phyloP scores from a whole-genome alignment of 2,329 filamentous ascomycete species.

The Cordyceps militaris region DNA sequence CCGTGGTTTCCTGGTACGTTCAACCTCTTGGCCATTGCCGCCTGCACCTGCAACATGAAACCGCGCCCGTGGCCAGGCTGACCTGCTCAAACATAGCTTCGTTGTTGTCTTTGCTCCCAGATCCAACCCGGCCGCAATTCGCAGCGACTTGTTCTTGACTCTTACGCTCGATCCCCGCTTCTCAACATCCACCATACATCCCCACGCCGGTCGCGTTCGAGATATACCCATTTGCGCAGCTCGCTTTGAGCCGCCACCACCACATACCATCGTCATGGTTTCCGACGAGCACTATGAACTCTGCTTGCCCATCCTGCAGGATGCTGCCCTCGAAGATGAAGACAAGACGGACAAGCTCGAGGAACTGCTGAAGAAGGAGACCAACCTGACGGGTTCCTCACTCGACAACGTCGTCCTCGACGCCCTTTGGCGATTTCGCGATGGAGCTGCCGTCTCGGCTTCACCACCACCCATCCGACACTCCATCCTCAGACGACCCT shows the following conservation, averaged over 20 bases:
- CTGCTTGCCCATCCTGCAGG: conserved; percentile 81
- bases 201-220: conserved; percentile 1
- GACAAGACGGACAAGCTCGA: conserved; percentile 91
- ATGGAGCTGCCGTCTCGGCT: conserved; percentile 54
- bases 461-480: conserved; percentile 83
- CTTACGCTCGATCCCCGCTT: neutral
- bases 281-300: conserved; percentile 89
- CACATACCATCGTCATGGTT: conserved; percentile 58
- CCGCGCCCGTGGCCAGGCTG: neutral
- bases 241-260: neutral
- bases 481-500: conserved; percentile 81
- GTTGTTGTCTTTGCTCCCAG: neutral
- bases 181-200: neutral
- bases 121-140: neutral
- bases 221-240: neutral
- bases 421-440: conserved; percentile 79
- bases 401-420: conserved; percentile 89
- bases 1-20: conserved; percentile 3
- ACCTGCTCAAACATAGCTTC: neutral
- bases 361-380: conserved; percentile 74
- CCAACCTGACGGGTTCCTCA: conserved; percentile 63
- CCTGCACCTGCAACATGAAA: conserved; percentile 1
- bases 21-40: neutral
- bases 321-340: conserved; percentile 78
- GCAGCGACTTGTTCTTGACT: neutral